Evolutionary conservation across 805 yeast species (phyloP), one percentile per base, ranked within the genome.

Genomic region (Kodamaea leandrae): DNA sequence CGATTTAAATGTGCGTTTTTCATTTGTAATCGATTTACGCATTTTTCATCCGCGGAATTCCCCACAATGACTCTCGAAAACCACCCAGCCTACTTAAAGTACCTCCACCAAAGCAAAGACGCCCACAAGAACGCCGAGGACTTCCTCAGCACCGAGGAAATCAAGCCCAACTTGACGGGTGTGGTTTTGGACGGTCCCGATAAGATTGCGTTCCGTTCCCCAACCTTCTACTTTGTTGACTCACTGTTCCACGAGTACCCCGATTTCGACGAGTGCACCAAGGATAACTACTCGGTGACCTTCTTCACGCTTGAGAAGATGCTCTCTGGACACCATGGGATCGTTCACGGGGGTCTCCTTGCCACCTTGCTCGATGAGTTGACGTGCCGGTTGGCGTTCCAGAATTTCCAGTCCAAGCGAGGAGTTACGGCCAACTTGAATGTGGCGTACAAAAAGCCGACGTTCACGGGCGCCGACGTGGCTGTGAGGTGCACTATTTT

Each of bases 371-470:
- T 69, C 42, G 74, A 69, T 48, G 74, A 69, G 44, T 51, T 67
- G 33, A 66, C 73, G 3, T 69, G 74, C 41, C 48, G 72, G 10
- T 51, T 69, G 21, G 74, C 72, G 9, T 68, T 69, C 44, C 65
- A 66, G 43, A 69, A 67, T 47, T 60, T 62, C 41, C 54, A 60
- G 26, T 63, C 71, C 18, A 61, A 59, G 39, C 61, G 58, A 44
- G 74, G 71, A 1, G 72, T 69, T 14, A 69, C 74, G 10, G 74
- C 74, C 10, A 68, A 65, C 43, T 64, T 68, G 53, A 68, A 67
- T 45, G 60, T 68, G 43, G 65, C 60, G 49, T 69, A 66, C 44
- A 56, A 53, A 37, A 54, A 59, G 41, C 74, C 74, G 3, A 61
- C 70, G 27, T 59, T 36, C 39, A 58, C 60, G 6, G 52, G 65